A percentile compares a stretch with the other conserved stretches of the same genome.
Evolutionary conservation across 768 basidiomycete genomes (phyloP).

Genomic region (Russula compacta): DNA sequence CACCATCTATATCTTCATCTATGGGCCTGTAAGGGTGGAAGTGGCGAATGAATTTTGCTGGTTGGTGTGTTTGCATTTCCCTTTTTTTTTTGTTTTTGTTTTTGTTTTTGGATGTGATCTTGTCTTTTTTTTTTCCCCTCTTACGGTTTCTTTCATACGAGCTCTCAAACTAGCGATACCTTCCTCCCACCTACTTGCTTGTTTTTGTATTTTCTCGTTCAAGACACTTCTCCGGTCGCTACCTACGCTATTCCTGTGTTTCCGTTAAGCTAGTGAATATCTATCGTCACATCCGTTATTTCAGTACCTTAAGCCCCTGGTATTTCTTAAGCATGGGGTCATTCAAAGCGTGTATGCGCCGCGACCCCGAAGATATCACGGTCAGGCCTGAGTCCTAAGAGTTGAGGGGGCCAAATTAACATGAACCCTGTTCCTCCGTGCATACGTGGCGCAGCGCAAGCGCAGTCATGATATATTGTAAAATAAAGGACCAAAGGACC

Average conservation of each 20-base stretch:
- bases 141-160: background rate
- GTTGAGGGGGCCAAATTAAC: too few species aligned
- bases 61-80: background rate
- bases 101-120: background rate
- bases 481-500: too few species aligned
- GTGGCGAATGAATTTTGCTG: background rate
- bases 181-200: background rate
- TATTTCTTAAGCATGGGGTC: constrained; percentile 26
- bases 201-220: constrained; percentile 8
- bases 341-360: too few species aligned
- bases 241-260: constrained; percentile 8
- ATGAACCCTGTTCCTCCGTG: too few species aligned
- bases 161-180: constrained; percentile 11
- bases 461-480: too few species aligned
- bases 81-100: too few species aligned
- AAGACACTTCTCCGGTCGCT: constrained; percentile 1
- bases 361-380: too few species aligned
- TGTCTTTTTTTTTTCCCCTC: background rate
- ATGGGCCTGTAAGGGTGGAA: constrained; percentile 30
- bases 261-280: background rate
- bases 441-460: too few species aligned
- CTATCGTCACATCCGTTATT: background rate
- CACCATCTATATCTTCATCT: constrained; percentile 39
- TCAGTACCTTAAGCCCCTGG: background rate
- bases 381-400: too few species aligned